Evolutionary conservation across 352 stramenopile species (phyloP), one percentile per base, ranked within the genome.

Genomic region (Phytophthora capsici): DNA sequence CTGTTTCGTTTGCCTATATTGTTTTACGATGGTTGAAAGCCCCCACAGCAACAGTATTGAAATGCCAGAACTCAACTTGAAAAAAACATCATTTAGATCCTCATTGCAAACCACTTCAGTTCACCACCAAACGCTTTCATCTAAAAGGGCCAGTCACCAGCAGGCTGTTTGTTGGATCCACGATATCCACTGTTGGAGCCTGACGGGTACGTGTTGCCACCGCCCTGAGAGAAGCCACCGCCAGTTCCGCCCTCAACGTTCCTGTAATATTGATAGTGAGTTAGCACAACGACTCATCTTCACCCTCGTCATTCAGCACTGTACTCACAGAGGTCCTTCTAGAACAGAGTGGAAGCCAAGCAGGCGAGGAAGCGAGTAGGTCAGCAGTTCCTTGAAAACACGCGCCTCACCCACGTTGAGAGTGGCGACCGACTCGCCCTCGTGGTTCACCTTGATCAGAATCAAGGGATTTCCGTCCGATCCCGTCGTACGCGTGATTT

Each of bases 81-180:
- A 57, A 20, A n/a, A 3, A 25, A 45, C 20, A 13, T 34, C 19
- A 44, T 40, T 53, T 28, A 1, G 9, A 8, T 25, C 4, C 12
- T 20, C 16, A 20, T 41, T 20, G 36, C 10, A 8, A n/a, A 20
- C 14, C 30, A 22, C 19, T 23, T 56, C 43, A 51, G 20, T 37
- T 26, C 14, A 64, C 26, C 46, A 30, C 41, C 38, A 49, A 62
- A 54, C 34, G 14, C 30, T 54, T 63, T 28, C 19, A 20, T 30
- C 37, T 86, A 91, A 58, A 93, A 93, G 13, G 85, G 85, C 85
- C 85, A 93, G 43, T 91, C 83, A n/a, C 75, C 77, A 30, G 77
- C 79, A 43, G 82, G 69, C 51, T 85, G 84, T 37, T 54, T 74
- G 51, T 69, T 81, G 26, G 63, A 69, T 19, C 65, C 60, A 40